phyloP scores from a whole-genome alignment of 2,329 filamentous ascomycete species.

The Aspergillus viridinutans region DNA sequence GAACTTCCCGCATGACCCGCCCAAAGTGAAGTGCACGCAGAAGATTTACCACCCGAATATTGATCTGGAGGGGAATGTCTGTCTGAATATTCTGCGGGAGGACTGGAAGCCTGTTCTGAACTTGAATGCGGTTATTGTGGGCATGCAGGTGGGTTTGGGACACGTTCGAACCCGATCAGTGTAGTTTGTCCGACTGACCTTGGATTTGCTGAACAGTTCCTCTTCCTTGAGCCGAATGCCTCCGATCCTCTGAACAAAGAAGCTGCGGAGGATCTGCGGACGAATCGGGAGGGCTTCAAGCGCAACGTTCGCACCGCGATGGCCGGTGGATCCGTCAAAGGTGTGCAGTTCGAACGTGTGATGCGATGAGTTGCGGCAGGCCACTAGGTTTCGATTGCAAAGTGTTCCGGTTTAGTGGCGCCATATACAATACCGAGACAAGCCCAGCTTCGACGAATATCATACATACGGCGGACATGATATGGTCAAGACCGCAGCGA shows the following conservation, averaged over 20 bases:
- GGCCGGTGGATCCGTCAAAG: constrained; percentile 72
- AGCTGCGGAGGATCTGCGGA: constrained; percentile 84
- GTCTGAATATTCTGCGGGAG: constrained; percentile 92
- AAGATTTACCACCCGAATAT: constrained; percentile 99
- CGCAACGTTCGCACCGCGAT: constrained; percentile 82
- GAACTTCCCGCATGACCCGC: constrained; percentile 94
- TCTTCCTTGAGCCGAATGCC: constrained; percentile 96
- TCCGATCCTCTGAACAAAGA: constrained; percentile 98
- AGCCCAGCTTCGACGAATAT: background rate
- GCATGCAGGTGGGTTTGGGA: constrained; percentile 65
- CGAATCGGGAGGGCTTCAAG: constrained; percentile 84
- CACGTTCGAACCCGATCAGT: background rate
- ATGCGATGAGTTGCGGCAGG: constrained; percentile 49
- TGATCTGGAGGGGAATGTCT: constrained; percentile 95
- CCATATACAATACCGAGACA: background rate
- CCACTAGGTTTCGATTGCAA: background rate
- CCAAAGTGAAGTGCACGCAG: constrained; percentile 93
- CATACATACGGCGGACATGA: background rate
- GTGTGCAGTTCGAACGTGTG: constrained; percentile 72
- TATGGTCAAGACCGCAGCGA: background rate
- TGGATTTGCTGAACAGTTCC: constrained; percentile 57
- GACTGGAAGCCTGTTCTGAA: constrained; percentile 99
- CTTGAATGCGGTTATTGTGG: constrained; percentile 92
- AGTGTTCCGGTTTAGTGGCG: background rate
- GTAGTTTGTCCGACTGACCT: background rate